phyloP scores from a whole-genome alignment of 495 filamentous ascomycete species.

The Sporormia fimetaria region DNA sequence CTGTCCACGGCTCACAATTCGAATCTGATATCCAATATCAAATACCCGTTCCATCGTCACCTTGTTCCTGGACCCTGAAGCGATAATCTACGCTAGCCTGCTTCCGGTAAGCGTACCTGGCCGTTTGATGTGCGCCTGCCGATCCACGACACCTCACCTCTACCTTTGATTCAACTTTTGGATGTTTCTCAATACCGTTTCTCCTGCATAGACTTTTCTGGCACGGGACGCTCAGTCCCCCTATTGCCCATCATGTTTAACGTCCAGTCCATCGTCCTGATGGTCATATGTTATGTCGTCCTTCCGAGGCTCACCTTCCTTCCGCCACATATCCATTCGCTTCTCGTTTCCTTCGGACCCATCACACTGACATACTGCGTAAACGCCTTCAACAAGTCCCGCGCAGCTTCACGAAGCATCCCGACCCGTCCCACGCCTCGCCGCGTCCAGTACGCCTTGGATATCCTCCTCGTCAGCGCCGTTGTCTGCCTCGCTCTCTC shows the following conservation, averaged over 20 bases:
- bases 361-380: slow-evolving; percentile 64
- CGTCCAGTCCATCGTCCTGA: slow-evolving; percentile 10
- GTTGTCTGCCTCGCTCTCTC: slow-evolving; percentile 61
- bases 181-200: too few species aligned
- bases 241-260: slow-evolving; percentile 17
- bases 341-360: slow-evolving; percentile 80
- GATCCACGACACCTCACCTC: too few species aligned
- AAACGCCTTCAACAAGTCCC: slow-evolving; percentile 53
- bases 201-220: too few species aligned
- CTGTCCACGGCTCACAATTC: too few species aligned
- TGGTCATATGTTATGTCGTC: slow-evolving; percentile 10
- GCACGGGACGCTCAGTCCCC: too few species aligned
- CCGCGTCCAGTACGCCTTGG: slow-evolving; percentile 48
- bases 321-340: slow-evolving; percentile 18
- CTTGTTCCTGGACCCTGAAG: too few species aligned
- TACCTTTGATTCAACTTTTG: too few species aligned
- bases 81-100: too few species aligned
- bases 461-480: slow-evolving; percentile 60
- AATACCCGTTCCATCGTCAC: too few species aligned
- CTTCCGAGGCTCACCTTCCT: slow-evolving; percentile 24
- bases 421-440: slow-evolving; percentile 53
- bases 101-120: too few species aligned
- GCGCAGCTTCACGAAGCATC: slow-evolving; percentile 37
- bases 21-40: too few species aligned
- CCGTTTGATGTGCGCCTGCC: too few species aligned